A percentile compares a stretch with the other conserved stretches of the same genome.
phyloP scores from a whole-genome alignment of 345 rosid genomes.

The Salix udensis region DNA sequence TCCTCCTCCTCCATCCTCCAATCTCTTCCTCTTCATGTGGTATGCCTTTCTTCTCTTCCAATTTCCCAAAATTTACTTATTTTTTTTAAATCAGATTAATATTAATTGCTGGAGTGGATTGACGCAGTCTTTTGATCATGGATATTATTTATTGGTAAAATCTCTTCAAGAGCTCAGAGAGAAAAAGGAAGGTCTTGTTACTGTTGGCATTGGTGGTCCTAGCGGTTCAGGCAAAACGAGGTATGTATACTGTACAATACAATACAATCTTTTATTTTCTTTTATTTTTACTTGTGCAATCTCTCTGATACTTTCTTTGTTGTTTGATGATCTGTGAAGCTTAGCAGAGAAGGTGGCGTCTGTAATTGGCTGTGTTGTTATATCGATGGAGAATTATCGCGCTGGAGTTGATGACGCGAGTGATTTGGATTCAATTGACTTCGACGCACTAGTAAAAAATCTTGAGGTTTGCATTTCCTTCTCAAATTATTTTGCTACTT shows the following conservation, averaged over 20 bases:
- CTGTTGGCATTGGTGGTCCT: slow-evolving; percentile 97
- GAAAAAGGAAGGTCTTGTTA: slow-evolving; percentile 83
- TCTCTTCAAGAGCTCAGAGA: slow-evolving; percentile 95
- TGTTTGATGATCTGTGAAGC: slow-evolving; percentile 49
- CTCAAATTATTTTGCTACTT: background rate
- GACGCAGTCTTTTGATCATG: slow-evolving; percentile 85
- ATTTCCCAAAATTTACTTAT: background rate
- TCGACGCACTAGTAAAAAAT: slow-evolving; percentile 72
- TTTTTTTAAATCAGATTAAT: background rate
- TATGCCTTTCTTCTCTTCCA: slow-evolving; percentile 6
- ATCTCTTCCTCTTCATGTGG: slow-evolving; percentile 96
- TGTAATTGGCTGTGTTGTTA: slow-evolving; percentile 86
- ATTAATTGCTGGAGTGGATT: slow-evolving; percentile 17
- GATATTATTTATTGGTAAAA: slow-evolving; percentile 80
- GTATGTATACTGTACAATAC: slow-evolving; percentile 16
- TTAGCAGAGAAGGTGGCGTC: slow-evolving; percentile 98
- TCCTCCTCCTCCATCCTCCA: slow-evolving; percentile 73
- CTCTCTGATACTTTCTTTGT: slow-evolving; percentile 7
- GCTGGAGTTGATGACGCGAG: slow-evolving; percentile 75
- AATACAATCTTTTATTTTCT: background rate
- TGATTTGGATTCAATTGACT: slow-evolving; percentile 83
- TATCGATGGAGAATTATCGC: slow-evolving; percentile 98
- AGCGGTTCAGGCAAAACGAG: slow-evolving; percentile 98
- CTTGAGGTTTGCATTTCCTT: slow-evolving; percentile 59
- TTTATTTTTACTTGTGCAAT: background rate